phyloP scores from a whole-genome alignment of 768 basidiomycete genomes.

The Gymnopilus dilepis region DNA sequence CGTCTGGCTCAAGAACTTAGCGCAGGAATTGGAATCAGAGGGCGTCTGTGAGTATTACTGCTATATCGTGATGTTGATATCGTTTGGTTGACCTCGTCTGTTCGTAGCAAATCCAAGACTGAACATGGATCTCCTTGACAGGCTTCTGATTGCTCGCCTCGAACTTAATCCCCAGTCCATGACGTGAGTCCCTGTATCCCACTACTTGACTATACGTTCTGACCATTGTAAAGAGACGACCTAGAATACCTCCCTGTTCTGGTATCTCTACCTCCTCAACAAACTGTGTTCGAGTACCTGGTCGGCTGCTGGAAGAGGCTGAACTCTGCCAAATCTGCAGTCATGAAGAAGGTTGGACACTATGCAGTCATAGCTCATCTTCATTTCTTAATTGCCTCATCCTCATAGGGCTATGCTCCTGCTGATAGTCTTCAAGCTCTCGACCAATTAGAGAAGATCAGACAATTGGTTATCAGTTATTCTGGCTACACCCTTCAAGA shows the following conservation, averaged over 20 bases:
- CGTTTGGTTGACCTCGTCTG: constrained; percentile 1
- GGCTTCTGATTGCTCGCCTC: constrained; percentile 82
- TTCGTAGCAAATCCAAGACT: constrained; percentile 47
- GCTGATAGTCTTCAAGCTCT: constrained; percentile 67
- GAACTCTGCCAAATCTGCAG: constrained; percentile 54
- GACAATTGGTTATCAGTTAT: constrained; percentile 87
- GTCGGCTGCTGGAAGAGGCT: constrained; percentile 92
- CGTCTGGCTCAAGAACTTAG: constrained; percentile 84
- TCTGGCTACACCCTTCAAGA: constrained; percentile 89
- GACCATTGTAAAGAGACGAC: constrained; percentile 57
- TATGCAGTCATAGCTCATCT: neutral
- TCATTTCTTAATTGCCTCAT: neutral
- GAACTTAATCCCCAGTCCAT: constrained; percentile 76
- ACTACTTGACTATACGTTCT: neutral
- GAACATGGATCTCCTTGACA: constrained; percentile 68
- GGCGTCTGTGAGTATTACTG: constrained; percentile 44
- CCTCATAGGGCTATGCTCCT: constrained; percentile 59
- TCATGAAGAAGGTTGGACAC: constrained; percentile 65
- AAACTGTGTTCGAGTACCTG: constrained; percentile 90
- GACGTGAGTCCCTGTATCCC: constrained; percentile 53
- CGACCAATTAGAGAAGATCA: constrained; percentile 71
- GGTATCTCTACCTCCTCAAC: constrained; percentile 74
- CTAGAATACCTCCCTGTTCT: constrained; percentile 75
- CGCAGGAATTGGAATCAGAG: constrained; percentile 70
- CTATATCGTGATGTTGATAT: constrained; percentile 4